Percentiles rank a stretch among this genome's conserved stretches.
These are phyloP conservation scores for Quercus ilex DNA, from an alignment of 306 rosid species.

Conservation along the genomic window DNA sequence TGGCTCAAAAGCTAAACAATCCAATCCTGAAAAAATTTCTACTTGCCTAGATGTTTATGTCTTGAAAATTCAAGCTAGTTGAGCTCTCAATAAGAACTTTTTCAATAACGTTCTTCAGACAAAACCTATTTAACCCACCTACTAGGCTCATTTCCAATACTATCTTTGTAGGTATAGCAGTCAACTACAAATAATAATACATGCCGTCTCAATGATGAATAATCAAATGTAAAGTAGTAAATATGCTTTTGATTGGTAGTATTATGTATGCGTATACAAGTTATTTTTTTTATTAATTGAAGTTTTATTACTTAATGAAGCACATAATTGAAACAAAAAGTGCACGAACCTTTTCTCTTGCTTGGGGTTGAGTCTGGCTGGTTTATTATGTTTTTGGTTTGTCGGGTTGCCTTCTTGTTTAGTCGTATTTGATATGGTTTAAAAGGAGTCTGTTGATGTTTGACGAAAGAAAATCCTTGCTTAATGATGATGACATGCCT, in stretches of 20 bases:
- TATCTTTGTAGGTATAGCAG: background rate
- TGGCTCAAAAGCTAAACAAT: background rate
- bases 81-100: background rate
- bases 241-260: background rate
- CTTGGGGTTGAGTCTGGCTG: no score
- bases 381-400: no score
- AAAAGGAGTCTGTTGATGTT: no score
- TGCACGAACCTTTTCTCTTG: no score
- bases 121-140: background rate
- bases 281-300: background rate
- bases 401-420: no score
- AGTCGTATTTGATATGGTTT: no score
- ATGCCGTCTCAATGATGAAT: no score
- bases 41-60: background rate
- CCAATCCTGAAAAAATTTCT: background rate
- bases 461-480: no score
- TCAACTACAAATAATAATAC: background rate
- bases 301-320: no score
- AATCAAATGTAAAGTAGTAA: no score
- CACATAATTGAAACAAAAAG: no score
- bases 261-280: background rate
- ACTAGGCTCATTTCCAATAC: background rate
- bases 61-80: background rate
- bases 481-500: no score
- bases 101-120: background rate